Conservation (phyloP, 1,284 basidiomycete genomes). For the Cutaneotrichosporon dermatis region DNA sequence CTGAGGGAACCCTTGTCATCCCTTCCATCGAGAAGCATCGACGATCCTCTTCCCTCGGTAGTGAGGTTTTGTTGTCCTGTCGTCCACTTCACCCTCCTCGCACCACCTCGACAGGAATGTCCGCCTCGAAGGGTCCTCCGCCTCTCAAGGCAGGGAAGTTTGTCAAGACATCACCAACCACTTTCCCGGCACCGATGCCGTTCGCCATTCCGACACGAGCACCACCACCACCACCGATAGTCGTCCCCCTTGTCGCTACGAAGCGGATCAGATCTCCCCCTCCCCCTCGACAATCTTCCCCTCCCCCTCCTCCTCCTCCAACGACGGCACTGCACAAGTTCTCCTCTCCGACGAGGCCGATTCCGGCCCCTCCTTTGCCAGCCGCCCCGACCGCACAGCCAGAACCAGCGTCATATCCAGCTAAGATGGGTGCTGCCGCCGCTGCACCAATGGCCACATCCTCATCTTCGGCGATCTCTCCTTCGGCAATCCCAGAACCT, state of each 20-base stretch:
- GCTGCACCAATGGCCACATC: too few relatives aligned
- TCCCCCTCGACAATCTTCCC: not conserved
- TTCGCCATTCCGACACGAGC: not conserved
- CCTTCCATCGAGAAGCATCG: not conserved
- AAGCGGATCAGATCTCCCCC: not conserved
- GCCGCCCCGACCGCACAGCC: too few relatives aligned
- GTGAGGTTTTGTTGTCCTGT: not conserved
- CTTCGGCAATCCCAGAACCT: too few relatives aligned
- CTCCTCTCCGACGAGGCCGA: not conserved
- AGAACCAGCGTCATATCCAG: too few relatives aligned
- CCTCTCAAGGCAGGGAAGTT: not conserved
- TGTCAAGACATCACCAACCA: not conserved
- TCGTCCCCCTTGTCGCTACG: not conserved
- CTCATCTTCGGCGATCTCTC: too few relatives aligned
- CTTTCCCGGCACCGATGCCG: not conserved
- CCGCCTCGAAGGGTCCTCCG: not conserved
- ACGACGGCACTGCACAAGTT: not conserved
- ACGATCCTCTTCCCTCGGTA: slow-evolving; percentile 1
- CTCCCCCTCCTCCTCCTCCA: not conserved
- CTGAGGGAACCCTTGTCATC: not conserved
- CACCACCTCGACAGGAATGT: too few relatives aligned
- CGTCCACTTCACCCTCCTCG: not conserved
- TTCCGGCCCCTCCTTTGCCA: not conserved
- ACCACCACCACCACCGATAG: slow-evolving; percentile 2
- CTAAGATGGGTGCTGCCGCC: too few relatives aligned